Evolutionary conservation across 495 filamentous ascomycete species (phyloP).

Genomic region (Penicillium roqueforti): DNA sequence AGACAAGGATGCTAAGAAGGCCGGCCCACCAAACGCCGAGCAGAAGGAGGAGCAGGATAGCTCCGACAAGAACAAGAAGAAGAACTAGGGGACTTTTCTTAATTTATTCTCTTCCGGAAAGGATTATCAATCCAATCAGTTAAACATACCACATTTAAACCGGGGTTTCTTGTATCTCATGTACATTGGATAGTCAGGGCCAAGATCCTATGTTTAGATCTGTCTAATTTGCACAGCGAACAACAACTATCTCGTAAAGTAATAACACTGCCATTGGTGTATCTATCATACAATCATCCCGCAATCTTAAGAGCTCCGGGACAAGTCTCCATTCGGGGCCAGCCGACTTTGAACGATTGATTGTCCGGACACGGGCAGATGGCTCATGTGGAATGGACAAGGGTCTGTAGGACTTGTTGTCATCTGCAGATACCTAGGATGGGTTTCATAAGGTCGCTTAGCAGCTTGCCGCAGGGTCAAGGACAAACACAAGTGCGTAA

Average conservation of each 20-base stretch:
- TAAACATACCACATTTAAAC: slow-evolving; percentile 24
- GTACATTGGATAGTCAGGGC: background rate
- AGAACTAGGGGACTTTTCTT: slow-evolving; percentile 38
- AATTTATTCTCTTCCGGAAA: slow-evolving; percentile 11
- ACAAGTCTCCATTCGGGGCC: background rate
- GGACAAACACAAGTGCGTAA: background rate
- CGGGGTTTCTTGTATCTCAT: slow-evolving; percentile 6
- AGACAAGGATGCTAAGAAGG: slow-evolving; percentile 64
- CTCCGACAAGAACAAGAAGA: slow-evolving; percentile 57
- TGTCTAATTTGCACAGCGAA: background rate
- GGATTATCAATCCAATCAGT: slow-evolving; percentile 20
- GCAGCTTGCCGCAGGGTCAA: too few species aligned
- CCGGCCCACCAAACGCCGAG: slow-evolving; percentile 56
- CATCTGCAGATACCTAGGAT: background rate
- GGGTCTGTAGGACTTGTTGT: background rate
- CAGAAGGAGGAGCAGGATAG: slow-evolving; percentile 62
- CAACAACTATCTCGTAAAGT: background rate
- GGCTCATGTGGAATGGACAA: background rate
- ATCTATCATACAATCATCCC: background rate
- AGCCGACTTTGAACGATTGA: background rate
- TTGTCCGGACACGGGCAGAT: background rate
- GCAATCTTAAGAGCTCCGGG: background rate
- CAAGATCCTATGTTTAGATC: background rate
- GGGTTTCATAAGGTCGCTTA: background rate
- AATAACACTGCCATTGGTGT: background rate